A percentile compares a stretch with the other conserved stretches of the same genome.
These are phyloP conservation scores for Colletotrichum sp. DNA, from an alignment of 2,329 filamentous ascomycete genomes.

Conservation along the genomic window DNA sequence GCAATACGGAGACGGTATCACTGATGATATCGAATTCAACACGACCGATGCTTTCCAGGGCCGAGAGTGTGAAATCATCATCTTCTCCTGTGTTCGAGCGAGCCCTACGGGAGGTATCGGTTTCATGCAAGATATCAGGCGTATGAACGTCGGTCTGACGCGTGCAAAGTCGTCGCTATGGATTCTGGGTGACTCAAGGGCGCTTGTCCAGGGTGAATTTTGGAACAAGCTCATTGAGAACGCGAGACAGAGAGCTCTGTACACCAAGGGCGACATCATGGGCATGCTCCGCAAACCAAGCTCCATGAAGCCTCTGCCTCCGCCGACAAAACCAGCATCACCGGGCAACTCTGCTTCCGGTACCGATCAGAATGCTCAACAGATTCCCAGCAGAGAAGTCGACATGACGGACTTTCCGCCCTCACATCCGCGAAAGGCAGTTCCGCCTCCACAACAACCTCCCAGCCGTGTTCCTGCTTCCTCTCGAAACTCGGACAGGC, in stretches of 20 bases:
- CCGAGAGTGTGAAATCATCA: constrained; percentile 95
- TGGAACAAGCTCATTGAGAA: constrained; percentile 89
- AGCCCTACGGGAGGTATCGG: constrained; percentile 93
- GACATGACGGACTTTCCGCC: constrained; percentile 16
- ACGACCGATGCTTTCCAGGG: constrained; percentile 98
- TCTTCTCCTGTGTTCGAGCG: constrained; percentile 97
- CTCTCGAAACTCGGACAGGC: constrained; percentile 13
- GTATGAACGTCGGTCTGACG: constrained; percentile 99
- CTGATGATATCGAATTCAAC: constrained; percentile 90
- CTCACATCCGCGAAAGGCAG: background rate
- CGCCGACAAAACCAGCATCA: constrained; percentile 30
- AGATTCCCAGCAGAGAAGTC: constrained; percentile 8
- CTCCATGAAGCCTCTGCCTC: constrained; percentile 20
- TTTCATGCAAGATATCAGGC: constrained; percentile 96
- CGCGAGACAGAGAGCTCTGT: constrained; percentile 74
- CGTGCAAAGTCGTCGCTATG: constrained; percentile 96
- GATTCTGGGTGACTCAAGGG: constrained; percentile 91
- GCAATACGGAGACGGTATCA: constrained; percentile 76
- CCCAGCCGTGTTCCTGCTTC: background rate
- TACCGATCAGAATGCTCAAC: background rate
- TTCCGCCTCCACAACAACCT: background rate
- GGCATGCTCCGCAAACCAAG: constrained; percentile 52
- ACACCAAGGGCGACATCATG: constrained; percentile 71
- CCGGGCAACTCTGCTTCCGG: constrained; percentile 11
- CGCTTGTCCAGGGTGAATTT: constrained; percentile 85